Conservation (phyloP, 2,329 filamentous ascomycete species). For the Xylaria sp. region DNA sequence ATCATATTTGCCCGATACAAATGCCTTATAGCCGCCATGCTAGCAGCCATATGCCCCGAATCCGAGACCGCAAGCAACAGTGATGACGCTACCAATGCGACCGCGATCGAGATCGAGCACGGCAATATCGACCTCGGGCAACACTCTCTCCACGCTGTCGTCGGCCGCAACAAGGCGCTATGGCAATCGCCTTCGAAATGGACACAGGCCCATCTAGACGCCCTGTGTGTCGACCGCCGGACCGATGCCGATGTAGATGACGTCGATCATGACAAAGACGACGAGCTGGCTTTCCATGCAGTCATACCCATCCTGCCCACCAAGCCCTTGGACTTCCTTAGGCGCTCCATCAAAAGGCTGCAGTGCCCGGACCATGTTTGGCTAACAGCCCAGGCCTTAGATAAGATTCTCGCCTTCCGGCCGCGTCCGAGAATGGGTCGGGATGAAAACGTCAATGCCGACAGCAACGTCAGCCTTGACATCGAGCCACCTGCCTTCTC, state of each 20-base stretch:
- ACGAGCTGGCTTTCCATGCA: background rate
- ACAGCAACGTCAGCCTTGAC: background rate
- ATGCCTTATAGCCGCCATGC: background rate
- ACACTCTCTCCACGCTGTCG: constrained; percentile 17
- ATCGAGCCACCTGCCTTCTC: background rate
- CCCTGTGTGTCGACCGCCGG: constrained; percentile 10
- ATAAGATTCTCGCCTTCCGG: no score
- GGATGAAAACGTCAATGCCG: background rate
- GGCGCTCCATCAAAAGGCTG: background rate
- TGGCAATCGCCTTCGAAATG: constrained; percentile 2
- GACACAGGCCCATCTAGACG: constrained; percentile 13
- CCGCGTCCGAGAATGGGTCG: no score
- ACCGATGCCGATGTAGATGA: background rate
- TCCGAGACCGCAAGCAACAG: background rate
- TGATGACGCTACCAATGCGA: background rate
- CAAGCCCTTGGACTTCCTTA: background rate
- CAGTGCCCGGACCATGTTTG: no score
- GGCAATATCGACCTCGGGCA: constrained; percentile 4
- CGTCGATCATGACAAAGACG: background rate
- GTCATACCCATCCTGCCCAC: constrained; percentile 1
- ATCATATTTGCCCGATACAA: background rate
- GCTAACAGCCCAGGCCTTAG: no score
- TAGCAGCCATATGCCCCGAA: background rate
- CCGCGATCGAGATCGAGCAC: background rate
- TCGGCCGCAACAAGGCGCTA: constrained; percentile 8